These are phyloP conservation scores for Jatropha multifida DNA, from an alignment of 441 rosid species.

Conservation along the genomic window DNA sequence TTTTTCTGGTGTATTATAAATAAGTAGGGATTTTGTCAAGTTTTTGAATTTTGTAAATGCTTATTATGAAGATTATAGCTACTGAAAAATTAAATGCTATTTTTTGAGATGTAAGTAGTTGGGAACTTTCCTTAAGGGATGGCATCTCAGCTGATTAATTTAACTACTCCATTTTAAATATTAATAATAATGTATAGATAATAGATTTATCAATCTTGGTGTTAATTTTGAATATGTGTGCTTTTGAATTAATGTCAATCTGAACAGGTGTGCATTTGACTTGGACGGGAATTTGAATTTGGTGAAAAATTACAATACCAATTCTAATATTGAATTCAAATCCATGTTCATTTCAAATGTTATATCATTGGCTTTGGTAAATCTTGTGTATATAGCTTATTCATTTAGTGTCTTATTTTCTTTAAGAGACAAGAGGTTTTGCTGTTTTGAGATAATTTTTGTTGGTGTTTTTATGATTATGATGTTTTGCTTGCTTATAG, in stretches of 20 bases:
- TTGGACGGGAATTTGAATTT: not conserved
- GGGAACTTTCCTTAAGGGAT: too few species aligned
- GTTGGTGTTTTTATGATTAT: not conserved
- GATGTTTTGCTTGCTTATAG: slow-evolving; percentile 14
- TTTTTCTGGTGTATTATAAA: not conserved
- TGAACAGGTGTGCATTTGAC: not conserved
- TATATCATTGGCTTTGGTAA: not conserved
- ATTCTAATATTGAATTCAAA: not conserved
- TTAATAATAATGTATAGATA: not conserved
- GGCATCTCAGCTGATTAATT: too few species aligned
- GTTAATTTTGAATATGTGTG: not conserved
- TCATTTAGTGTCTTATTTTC: not conserved
- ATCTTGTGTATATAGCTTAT: not conserved
- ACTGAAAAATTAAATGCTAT: too few species aligned
- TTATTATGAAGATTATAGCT: not conserved
- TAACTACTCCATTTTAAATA: not conserved
- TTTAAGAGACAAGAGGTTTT: not conserved
- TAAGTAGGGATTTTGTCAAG: not conserved
- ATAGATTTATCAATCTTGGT: not conserved
- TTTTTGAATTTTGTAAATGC: too few species aligned
- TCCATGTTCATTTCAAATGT: not conserved
- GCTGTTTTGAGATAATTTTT: not conserved
- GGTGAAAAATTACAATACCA: not conserved
- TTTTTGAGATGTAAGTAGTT: too few species aligned
- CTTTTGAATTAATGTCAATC: not conserved